phyloP scores from a whole-genome alignment of 2,329 filamentous ascomycete genomes.

The Ampelomyces quisqualis region DNA sequence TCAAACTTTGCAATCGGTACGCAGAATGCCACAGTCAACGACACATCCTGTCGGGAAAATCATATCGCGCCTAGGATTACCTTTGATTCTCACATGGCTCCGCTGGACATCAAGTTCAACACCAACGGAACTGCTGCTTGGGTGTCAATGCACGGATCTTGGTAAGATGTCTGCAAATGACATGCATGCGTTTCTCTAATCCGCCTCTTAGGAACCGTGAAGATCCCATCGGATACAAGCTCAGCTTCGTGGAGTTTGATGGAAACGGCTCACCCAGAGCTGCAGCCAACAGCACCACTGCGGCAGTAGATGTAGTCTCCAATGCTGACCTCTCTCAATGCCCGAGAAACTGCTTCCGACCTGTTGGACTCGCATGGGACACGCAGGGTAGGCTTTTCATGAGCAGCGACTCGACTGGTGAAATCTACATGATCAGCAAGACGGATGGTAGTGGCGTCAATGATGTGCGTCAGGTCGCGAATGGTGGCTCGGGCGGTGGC shows the following conservation, averaged over 20 bases:
- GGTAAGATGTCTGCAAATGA: conserved; percentile 45
- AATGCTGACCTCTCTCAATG: conserved; percentile 58
- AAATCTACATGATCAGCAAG: conserved; percentile 59
- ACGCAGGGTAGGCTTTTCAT: conserved; percentile 59
- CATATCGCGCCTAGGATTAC: conserved; percentile 55
- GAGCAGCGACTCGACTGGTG: conserved; percentile 63
- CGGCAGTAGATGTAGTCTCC: conserved; percentile 56
- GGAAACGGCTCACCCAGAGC: conserved; percentile 50
- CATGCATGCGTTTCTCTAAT: conserved; percentile 1
- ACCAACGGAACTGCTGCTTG: conserved; percentile 60
- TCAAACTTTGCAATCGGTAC: conserved; percentile 53
- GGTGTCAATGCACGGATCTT: conserved; percentile 71
- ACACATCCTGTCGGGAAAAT: conserved; percentile 48
- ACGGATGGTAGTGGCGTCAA: conserved; percentile 35
- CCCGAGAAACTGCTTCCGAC: conserved; percentile 61
- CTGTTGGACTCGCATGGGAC: conserved; percentile 59
- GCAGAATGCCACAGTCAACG: conserved; percentile 51
- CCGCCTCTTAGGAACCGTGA: conserved; percentile 46
- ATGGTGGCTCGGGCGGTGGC: conserved; percentile 13
- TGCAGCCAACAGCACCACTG: conserved; percentile 49
- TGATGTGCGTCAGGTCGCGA: conserved; percentile 20
- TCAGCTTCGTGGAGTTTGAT: conserved; percentile 51
- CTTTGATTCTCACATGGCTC: conserved; percentile 68
- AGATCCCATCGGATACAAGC: conserved; percentile 53
- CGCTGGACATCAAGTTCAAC: conserved; percentile 70